phyloP scores from a whole-genome alignment of 1,139 yeast species.

The Pichia terricola region DNA sequence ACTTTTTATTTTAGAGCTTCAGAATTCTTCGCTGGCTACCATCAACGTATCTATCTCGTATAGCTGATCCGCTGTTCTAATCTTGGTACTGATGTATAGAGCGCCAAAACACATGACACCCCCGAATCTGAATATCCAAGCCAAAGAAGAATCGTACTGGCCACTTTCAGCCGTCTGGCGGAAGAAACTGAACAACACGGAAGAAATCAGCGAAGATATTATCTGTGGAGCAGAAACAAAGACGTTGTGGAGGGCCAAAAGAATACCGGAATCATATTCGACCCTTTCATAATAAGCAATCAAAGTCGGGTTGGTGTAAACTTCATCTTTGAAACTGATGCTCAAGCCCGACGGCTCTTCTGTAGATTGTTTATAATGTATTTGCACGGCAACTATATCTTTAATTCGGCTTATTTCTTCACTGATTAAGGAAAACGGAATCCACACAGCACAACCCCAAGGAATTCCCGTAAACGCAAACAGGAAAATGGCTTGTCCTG shows the following conservation, averaged over 20 bases:
- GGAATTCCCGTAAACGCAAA: slow-evolving; percentile 38
- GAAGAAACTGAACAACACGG: slow-evolving; percentile 29
- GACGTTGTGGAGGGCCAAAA: slow-evolving; percentile 39
- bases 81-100: slow-evolving; percentile 25
- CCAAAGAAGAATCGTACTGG: slow-evolving; percentile 30
- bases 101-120: slow-evolving; percentile 37
- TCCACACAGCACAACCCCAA: slow-evolving; percentile 45
- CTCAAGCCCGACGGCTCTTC: too few relatives aligned
- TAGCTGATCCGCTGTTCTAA: slow-evolving; percentile 28
- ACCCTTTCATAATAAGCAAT: slow-evolving; percentile 24
- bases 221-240: slow-evolving; percentile 43
- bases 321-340: slow-evolving; percentile 3
- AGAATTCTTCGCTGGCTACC: slow-evolving; percentile 37
- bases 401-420: slow-evolving; percentile 39
- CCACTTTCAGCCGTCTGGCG: slow-evolving; percentile 13
- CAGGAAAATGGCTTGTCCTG: slow-evolving; percentile 30
- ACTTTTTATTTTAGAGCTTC: slow-evolving; percentile 11
- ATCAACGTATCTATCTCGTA: slow-evolving; percentile 24
- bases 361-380: slow-evolving; percentile 13
- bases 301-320: slow-evolving; percentile 15
- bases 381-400: slow-evolving; percentile 26
- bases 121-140: slow-evolving; percentile 41
- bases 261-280: slow-evolving; percentile 39
- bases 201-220: slow-evolving; percentile 32
- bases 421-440: slow-evolving; percentile 40